Evolutionary conservation across 768 basidiomycete genomes (phyloP), one percentile per base, ranked within the genome.

Genomic region (Hypsizygus marmoreus): DNA sequence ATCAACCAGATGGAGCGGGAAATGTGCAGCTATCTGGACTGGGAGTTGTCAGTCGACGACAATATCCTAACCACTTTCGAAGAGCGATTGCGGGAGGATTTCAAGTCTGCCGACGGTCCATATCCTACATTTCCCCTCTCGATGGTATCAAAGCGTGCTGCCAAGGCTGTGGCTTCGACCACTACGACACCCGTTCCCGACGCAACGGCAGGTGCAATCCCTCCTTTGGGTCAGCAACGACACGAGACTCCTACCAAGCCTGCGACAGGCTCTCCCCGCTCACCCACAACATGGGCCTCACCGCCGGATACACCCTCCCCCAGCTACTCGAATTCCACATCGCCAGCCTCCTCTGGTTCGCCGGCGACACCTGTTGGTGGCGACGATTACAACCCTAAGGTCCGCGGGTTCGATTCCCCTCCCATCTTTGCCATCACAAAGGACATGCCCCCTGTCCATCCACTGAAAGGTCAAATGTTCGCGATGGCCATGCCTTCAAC

Each of bases 1-100:
- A 86, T 97, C 60, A 97, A 97, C 66, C 92, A 95, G 74, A 94
- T 95, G 92, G 93, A 95, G 71, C 73, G 91, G 17, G 92, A 95
- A 68, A 93, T 97, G 86, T 92, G 78, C 58, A 74, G 81, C 12
- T 98, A 97, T 60, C 72, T 99, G 33, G 94, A 95, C 62, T 97
- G 93, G 94, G 86, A 90, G 59, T 72, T 91, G 6, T 88, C 83
- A 32, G 84, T 90, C 40, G 87, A 89, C 40, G 78, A 82, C 0
- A 59, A 71, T 0, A 81, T 82, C 0, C 68, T 91, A 0, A 51
- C 58, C 3, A 80, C 77, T 29, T 90, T 90, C 57, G 83, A 88
- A 56, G 57, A 59, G 0, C 77, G 77, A 58, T 78, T 88, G 0
- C 71, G 72, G 25, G 70, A 71, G 8, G 88, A 91, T 44, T 90